Base-by-base conservation (phyloP, 345 rosid species). In the Camelina neglecta region DNA sequence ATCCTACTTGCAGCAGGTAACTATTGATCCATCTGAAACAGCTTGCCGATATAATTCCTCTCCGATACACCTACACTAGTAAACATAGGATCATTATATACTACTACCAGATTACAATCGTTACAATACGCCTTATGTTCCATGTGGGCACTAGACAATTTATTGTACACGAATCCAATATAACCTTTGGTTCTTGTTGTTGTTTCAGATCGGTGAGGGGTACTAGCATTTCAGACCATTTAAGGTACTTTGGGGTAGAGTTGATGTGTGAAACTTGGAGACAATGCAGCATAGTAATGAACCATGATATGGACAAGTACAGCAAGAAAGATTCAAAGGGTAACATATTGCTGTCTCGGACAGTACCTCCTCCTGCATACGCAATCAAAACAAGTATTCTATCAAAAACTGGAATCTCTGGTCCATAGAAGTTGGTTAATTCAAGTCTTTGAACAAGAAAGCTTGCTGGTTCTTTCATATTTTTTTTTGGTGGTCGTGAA, bases 1-100 rank as follows among this genome's bases (percentile, higher is more conserved):
- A 94, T 76, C 90, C 90, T 10, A 20, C 75, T 35, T 89, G 98
- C 76, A 86, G 98, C 84, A 85, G 95, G 96, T 81, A 79, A 79
- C 71, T n/a, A 47, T 45, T 36, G 3, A 6, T 10, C 31, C 35
- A 38, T 81, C 31, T 29, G 39, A 3, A 45, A 60, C 54, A 58
- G 20, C 54, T 29, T 39, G 1, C 47, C 21, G 55, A 65, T 64
- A 26, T 21, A 60, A 11, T 11, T 41, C 39, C 51, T 4, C 44
- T 67, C 45, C 7, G n/a, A 15, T 16, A 51, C 53, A 48, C 38
- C 21, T 50, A 50, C 18, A 60, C 9, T 24, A 61, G 50, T 31
- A 4, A 71, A 71, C 26, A 18, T 60, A 31, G 23, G 24, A 49
- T 45, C 38, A 49, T 21, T 45, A 72, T 48, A 5, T 26, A 1